Conservation (phyloP, 192 early-diverging fungal genomes). For the Backusella parvicylindrica region DNA sequence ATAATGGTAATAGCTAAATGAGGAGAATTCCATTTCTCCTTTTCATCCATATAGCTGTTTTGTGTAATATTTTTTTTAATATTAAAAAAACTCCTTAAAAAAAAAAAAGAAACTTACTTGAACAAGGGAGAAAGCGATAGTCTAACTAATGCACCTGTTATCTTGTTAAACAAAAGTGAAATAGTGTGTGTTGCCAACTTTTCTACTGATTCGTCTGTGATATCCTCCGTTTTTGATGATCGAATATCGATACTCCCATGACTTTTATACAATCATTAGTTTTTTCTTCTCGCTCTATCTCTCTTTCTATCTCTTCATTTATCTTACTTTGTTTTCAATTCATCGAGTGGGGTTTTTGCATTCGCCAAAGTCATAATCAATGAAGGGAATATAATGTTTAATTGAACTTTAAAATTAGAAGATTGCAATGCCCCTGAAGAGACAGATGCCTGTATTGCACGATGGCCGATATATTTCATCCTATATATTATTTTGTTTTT, state of each 20-base stretch:
- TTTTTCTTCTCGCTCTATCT: too few relatives aligned
- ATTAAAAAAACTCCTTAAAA: background rate
- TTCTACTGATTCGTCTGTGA: background rate
- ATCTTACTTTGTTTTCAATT: background rate
- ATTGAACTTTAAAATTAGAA: conserved; percentile 54
- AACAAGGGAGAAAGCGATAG: conserved; percentile 12
- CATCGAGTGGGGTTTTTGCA: background rate
- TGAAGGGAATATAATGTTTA: conserved; percentile 56
- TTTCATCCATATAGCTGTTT: conserved; percentile 27
- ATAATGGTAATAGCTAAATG: conserved; percentile 27
- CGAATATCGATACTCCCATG: background rate
- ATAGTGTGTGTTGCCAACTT: background rate
- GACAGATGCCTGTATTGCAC: conserved; percentile 58
- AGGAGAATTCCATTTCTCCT: conserved; percentile 30
- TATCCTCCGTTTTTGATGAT: background rate
- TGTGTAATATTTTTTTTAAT: background rate
- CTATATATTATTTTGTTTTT: background rate
- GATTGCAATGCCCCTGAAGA: conserved; percentile 64
- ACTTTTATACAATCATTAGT: background rate
- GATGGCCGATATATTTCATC: conserved; percentile 51
- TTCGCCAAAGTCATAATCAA: conserved; percentile 28
- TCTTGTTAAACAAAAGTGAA: conserved; percentile 7
- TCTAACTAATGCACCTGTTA: conserved; percentile 17
- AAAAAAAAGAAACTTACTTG: background rate
- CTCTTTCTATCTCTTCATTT: too few relatives aligned